A percentile compares a stretch with the other conserved stretches of the same genome.
Evolutionary conservation across 306 rosid species (phyloP).

Genomic region (Cercis canadensis): DNA sequence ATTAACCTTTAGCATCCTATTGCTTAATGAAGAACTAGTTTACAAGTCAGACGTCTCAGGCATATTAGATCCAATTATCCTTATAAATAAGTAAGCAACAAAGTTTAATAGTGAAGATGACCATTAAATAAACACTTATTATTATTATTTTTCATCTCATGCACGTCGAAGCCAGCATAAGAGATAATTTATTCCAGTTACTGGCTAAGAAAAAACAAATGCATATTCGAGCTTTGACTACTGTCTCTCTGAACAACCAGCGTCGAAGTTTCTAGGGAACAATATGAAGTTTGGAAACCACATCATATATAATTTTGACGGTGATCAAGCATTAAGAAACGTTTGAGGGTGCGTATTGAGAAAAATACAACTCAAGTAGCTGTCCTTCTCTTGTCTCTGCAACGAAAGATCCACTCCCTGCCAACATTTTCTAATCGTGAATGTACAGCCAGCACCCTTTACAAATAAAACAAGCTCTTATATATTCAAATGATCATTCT

Average conservation of each 20-base stretch:
- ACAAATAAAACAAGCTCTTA: not conserved
- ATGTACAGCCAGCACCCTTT: conserved; percentile 2
- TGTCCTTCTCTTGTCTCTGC: conserved; percentile 38
- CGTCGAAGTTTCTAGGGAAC: no score
- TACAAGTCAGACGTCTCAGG: no score
- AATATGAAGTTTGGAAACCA: not conserved
- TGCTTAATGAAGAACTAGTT: no score
- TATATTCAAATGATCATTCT: not conserved
- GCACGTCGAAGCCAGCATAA: no score
- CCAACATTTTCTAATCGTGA: conserved; percentile 7
- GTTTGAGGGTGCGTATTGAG: conserved; percentile 37
- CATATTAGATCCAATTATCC: no score
- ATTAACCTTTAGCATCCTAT: no score
- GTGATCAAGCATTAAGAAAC: conserved; percentile 6
- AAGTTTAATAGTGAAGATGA: no score
- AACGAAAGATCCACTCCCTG: conserved; percentile 37
- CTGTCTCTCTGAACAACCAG: no score
- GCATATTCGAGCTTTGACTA: no score
- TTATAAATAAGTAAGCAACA: no score
- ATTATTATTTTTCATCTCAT: no score
- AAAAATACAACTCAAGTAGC: conserved; percentile 41
- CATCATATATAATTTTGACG: conserved; percentile 17
- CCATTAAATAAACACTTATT: no score
- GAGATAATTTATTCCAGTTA: conserved; percentile 6
- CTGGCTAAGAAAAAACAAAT: conserved; percentile 9